Conservation (phyloP, 2,329 filamentous ascomycete genomes). For the Pseudogymnoascus sp. region DNA sequence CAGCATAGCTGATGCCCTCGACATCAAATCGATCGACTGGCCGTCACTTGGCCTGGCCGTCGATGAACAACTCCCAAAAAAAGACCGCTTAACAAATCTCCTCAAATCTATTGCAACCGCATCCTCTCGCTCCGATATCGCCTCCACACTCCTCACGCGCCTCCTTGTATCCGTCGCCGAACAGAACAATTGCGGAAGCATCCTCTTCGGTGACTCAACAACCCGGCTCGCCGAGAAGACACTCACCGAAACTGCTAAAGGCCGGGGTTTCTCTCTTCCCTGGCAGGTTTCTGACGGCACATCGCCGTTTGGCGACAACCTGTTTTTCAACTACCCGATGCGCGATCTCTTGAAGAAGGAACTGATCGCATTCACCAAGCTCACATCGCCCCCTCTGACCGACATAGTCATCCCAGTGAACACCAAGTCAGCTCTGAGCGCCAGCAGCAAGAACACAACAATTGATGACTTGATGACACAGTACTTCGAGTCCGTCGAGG, state of each 20-base stretch:
- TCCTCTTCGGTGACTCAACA: conserved; percentile 80
- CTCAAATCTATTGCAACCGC: conserved; percentile 54
- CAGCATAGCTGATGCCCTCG: conserved; percentile 55
- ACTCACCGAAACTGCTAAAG: conserved; percentile 82
- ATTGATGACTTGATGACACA: conserved; percentile 86
- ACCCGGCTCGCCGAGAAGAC: conserved; percentile 81
- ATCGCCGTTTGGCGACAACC: conserved; percentile 20
- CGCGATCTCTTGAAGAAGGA: conserved; percentile 82
- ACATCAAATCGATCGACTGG: conserved; percentile 46
- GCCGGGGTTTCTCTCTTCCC: conserved; percentile 73
- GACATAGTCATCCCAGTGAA: conserved; percentile 38
- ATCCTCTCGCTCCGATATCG: conserved; percentile 67
- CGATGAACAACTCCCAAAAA: conserved; percentile 16
- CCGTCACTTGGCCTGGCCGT: conserved; percentile 30
- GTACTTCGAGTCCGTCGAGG: conserved; percentile 81
- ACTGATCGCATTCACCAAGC: conserved; percentile 55
- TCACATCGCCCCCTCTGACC: conserved; percentile 44
- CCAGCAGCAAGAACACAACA: conserved; percentile 57
- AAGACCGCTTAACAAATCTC: conserved; percentile 40
- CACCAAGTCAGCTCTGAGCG: conserved; percentile 25
- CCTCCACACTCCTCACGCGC: conserved; percentile 61
- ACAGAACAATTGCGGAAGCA: conserved; percentile 51
- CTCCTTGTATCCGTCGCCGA: conserved; percentile 61
- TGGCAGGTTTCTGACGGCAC: conserved; percentile 72
- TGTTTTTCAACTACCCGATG: conserved; percentile 64